Conservation (phyloP, 1,139 yeast genomes). For the Taphrina betulina region DNA sequence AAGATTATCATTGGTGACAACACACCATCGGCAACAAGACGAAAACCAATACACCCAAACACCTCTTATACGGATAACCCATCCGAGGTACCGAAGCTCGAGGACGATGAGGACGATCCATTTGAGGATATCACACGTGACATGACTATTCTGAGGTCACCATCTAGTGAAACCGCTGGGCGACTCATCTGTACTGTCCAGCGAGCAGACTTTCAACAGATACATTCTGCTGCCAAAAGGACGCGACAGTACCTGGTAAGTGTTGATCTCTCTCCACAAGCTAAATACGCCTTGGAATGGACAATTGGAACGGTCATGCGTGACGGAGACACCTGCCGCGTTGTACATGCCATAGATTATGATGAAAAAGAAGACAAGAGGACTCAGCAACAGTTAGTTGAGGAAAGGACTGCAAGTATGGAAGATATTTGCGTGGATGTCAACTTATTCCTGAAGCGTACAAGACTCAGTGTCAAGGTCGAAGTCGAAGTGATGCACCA, state of each 20-base stretch:
- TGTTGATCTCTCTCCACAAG: constrained; percentile 81
- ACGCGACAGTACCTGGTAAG: constrained; percentile 68
- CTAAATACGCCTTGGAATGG: constrained; percentile 85
- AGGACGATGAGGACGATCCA: constrained; percentile 24
- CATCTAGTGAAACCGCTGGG: constrained; percentile 51
- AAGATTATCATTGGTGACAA: constrained; percentile 22
- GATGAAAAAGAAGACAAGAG: constrained; percentile 39
- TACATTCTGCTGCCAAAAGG: constrained; percentile 52
- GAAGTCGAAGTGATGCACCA: constrained; percentile 77
- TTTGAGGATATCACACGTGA: constrained; percentile 47
- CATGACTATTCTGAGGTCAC: constrained; percentile 53
- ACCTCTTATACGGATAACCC: constrained; percentile 17
- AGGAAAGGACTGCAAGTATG: constrained; percentile 57
- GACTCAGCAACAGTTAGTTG: constrained; percentile 40
- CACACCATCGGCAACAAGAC: constrained; percentile 18
- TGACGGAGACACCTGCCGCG: constrained; percentile 78
- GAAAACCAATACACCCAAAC: constrained; percentile 26
- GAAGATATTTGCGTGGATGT: constrained; percentile 62
- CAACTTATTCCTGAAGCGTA: constrained; percentile 60
- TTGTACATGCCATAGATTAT: constrained; percentile 76
- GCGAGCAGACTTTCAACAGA: constrained; percentile 60
- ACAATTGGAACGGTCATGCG: constrained; percentile 81
- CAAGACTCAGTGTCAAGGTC: constrained; percentile 74
- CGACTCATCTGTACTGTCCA: constrained; percentile 67
- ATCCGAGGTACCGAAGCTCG: not conserved